Evolutionary conservation across 192 early-diverging fungal species (phyloP), one percentile per base, ranked within the genome.

Genomic region (Gamsiella multidivaricata): DNA sequence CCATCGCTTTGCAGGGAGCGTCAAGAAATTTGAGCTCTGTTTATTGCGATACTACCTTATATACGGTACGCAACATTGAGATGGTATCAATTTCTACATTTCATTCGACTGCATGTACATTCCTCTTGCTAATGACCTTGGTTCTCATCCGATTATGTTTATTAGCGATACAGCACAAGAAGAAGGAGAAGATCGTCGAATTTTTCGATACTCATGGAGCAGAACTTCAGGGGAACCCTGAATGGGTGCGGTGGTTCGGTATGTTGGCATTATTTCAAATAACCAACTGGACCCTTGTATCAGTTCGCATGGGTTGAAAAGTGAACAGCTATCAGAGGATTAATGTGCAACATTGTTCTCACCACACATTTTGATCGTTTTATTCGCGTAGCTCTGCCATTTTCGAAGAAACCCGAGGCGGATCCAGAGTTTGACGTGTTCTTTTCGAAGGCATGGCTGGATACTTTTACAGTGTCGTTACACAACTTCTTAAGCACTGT

Each of bases 241-340:
- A 88, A 53, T 90, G 89, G 89, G 58, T 85, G 45, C 78, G 84
- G 29, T 90, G 89, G 89, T 90, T 90, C 70, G 87, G 88, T 89
- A 82, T 54, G 68, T 9, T 32, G 5, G 28, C 28, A n/a, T n/a
- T n/a, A n/a, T n/a, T n/a, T n/a, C n/a, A n/a, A n/a, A n/a, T n/a
- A n/a, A n/a, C n/a, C n/a, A n/a, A n/a, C n/a, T n/a, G n/a, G n/a
- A n/a, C n/a, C n/a, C n/a, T n/a, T n/a, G n/a, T n/a, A n/a, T n/a
- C n/a, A n/a, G n/a, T n/a, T n/a, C n/a, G n/a, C n/a, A n/a, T n/a
- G n/a, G n/a, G n/a, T n/a, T n/a, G n/a, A n/a, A n/a, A n/a, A n/a
- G n/a, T n/a, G n/a, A n/a, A n/a, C n/a, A n/a, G n/a, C n/a, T n/a
- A n/a, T n/a, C n/a, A n/a, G n/a, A n/a, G n/a, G n/a, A n/a, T n/a